Evolutionary conservation across 106 monocot genomes (phyloP).

Genomic region (Allium fistulosum): DNA sequence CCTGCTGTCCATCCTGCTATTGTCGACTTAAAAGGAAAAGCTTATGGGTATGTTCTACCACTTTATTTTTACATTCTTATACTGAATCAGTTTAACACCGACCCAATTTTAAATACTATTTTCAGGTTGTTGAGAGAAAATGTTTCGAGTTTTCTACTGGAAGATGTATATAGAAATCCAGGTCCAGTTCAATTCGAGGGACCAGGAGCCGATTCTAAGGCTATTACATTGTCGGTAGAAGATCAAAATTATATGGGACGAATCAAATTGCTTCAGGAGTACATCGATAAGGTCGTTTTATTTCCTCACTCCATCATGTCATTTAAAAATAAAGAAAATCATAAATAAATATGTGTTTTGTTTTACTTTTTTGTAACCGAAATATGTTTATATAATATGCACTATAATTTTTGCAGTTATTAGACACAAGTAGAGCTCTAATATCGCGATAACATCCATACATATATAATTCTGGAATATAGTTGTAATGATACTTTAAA

Average conservation of each 20-base stretch:
- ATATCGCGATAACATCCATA: neutral
- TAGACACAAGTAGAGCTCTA: too few species aligned
- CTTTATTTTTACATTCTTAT: too few species aligned
- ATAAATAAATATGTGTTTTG: too few species aligned
- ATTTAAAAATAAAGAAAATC: too few species aligned
- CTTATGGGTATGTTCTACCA: too few species aligned
- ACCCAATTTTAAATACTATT: too few species aligned
- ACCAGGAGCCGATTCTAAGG: constrained; percentile 39
- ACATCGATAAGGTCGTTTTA: constrained; percentile 49
- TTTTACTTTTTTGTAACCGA: too few species aligned
- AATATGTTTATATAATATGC: too few species aligned
- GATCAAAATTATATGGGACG: constrained; percentile 86
- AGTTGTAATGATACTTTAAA: neutral
- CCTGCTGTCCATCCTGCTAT: constrained; percentile 61
- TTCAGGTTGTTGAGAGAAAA: constrained; percentile 54
- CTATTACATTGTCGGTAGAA: constrained; percentile 47
- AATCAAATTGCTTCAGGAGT: constrained; percentile 58
- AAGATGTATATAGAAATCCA: constrained; percentile 75
- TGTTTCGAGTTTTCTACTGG: constrained; percentile 41
- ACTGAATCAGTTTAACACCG: too few species aligned
- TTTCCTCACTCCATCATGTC: too few species aligned
- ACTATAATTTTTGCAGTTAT: too few species aligned
- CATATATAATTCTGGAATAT: neutral
- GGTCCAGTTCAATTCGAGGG: constrained; percentile 85
- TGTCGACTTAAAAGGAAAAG: constrained; percentile 66